Evolutionary conservation across 805 yeast species (phyloP).

Genomic region (Diddensiella transvaalensis): DNA sequence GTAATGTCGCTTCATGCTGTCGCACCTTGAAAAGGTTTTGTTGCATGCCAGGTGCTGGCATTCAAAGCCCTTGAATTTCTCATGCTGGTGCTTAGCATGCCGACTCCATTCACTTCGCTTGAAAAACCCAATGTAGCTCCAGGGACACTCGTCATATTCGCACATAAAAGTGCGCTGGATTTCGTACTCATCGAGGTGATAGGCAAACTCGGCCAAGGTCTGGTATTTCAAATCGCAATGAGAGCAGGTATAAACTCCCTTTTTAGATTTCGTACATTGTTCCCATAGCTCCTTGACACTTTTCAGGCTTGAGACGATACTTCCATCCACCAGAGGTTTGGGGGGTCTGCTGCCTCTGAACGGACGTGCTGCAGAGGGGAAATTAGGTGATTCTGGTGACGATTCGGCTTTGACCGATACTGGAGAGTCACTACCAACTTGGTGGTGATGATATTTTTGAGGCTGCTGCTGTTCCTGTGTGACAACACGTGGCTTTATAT

Average conservation of each 20-base stretch:
- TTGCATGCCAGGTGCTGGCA: constrained; percentile 25
- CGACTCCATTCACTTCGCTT: constrained; percentile 37
- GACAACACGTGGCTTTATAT: not conserved
- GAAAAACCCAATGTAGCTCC: constrained; percentile 41
- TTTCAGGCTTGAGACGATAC: not conserved
- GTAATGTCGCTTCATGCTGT: constrained; percentile 36
- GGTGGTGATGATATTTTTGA: not conserved
- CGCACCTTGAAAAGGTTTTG: constrained; percentile 31
- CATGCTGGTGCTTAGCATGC: constrained; percentile 33
- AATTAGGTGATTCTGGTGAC: not conserved
- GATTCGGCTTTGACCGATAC: too few relatives aligned
- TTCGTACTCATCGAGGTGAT: constrained; percentile 36
- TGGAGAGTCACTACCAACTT: too few relatives aligned
- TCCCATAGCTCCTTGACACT: constrained; percentile 21
- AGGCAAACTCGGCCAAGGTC: constrained; percentile 33
- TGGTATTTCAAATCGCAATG: constrained; percentile 37
- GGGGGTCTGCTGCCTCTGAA: too few relatives aligned
- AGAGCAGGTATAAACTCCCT: constrained; percentile 38
- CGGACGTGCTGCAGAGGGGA: not conserved
- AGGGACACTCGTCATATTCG: constrained; percentile 36
- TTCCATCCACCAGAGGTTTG: not conserved
- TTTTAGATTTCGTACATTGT: constrained; percentile 30
- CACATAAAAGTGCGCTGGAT: constrained; percentile 37
- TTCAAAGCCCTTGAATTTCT: constrained; percentile 13
- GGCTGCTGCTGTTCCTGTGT: not conserved